phyloP scores from a whole-genome alignment of 1,139 yeast genomes.

The Pichia kudriavzevii region DNA sequence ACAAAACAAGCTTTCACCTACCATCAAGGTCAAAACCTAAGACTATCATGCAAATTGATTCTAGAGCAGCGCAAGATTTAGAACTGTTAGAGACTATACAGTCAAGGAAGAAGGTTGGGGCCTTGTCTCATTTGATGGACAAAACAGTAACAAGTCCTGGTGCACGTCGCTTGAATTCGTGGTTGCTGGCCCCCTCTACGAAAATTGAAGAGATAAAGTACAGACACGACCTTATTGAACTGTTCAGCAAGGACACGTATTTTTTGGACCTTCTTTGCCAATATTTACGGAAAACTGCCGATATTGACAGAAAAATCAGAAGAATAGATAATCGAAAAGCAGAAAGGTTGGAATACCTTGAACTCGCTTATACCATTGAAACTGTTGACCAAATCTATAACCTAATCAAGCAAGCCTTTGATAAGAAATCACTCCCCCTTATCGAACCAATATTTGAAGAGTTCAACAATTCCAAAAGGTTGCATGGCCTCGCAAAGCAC shows the following conservation, averaged over 20 bases:
- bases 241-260: slow-evolving; percentile 38
- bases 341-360: slow-evolving; percentile 24
- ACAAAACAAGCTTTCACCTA: slow-evolving; percentile 39
- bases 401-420: slow-evolving; percentile 7
- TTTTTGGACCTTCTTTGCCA: slow-evolving; percentile 31
- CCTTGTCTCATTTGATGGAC: slow-evolving; percentile 59
- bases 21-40: slow-evolving; percentile 46
- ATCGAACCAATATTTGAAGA: slow-evolving; percentile 18
- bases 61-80: slow-evolving; percentile 73
- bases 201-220: slow-evolving; percentile 44
- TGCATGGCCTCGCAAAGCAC: slow-evolving; percentile 18
- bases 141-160: slow-evolving; percentile 80
- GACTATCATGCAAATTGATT: slow-evolving; percentile 67
- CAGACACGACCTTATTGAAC: slow-evolving; percentile 57
- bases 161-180: slow-evolving; percentile 61
- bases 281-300: slow-evolving; percentile 36
- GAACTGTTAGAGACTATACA: slow-evolving; percentile 58
- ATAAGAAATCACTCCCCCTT: slow-evolving; percentile 8
- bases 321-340: slow-evolving; percentile 29
- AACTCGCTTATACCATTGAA: slow-evolving; percentile 23
- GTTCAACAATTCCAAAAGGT: slow-evolving; percentile 11
- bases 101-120: slow-evolving; percentile 57
- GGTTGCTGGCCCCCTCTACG: slow-evolving; percentile 79
- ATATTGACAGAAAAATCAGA: slow-evolving; percentile 49
- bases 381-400: slow-evolving; percentile 19